Evolutionary conservation across 805 yeast genomes (phyloP).

Genomic region (Kuraishia floccosa): DNA sequence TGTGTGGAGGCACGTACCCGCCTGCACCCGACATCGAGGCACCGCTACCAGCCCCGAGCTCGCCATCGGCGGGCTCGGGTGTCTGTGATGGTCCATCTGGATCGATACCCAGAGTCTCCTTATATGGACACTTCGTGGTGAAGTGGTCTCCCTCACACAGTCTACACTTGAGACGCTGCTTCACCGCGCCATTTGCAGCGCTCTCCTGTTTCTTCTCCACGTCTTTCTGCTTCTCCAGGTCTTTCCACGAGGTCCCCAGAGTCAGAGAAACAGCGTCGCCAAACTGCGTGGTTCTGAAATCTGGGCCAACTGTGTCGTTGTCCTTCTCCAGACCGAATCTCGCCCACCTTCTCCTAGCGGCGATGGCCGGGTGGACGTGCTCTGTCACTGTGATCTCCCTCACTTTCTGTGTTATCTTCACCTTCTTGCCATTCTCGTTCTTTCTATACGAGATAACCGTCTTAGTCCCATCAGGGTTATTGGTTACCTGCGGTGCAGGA

Average conservation of each 20-base stretch:
- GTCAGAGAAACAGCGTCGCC: slow-evolving; percentile 77
- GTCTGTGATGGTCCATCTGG: slow-evolving; percentile 10
- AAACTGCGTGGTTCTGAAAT: slow-evolving; percentile 74
- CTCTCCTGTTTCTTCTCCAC: slow-evolving; percentile 28
- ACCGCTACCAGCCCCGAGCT: slow-evolving; percentile 12
- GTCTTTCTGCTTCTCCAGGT: slow-evolving; percentile 63
- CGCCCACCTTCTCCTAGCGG: slow-evolving; percentile 79
- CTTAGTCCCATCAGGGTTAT: slow-evolving; percentile 81
- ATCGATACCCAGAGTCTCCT: slow-evolving; percentile 64
- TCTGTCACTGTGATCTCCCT: slow-evolving; percentile 69
- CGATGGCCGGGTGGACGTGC: slow-evolving; percentile 74
- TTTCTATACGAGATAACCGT: slow-evolving; percentile 70
- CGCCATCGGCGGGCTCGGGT: slow-evolving; percentile 7
- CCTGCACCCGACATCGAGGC: slow-evolving; percentile 20
- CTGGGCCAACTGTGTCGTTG: slow-evolving; percentile 73
- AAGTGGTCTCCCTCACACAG: slow-evolving; percentile 90
- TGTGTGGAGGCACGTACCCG: slow-evolving; percentile 53
- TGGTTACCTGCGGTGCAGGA: slow-evolving; percentile 62
- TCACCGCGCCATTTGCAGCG: slow-evolving; percentile 24
- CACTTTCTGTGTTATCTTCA: slow-evolving; percentile 79
- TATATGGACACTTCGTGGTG: slow-evolving; percentile 92
- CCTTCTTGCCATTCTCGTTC: slow-evolving; percentile 73
- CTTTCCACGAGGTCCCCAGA: slow-evolving; percentile 69
- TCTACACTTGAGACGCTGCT: slow-evolving; percentile 52
- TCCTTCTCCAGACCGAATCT: slow-evolving; percentile 76